Base-by-base conservation (phyloP, 257 asterid species). In the Buddleja alternifolia region DNA sequence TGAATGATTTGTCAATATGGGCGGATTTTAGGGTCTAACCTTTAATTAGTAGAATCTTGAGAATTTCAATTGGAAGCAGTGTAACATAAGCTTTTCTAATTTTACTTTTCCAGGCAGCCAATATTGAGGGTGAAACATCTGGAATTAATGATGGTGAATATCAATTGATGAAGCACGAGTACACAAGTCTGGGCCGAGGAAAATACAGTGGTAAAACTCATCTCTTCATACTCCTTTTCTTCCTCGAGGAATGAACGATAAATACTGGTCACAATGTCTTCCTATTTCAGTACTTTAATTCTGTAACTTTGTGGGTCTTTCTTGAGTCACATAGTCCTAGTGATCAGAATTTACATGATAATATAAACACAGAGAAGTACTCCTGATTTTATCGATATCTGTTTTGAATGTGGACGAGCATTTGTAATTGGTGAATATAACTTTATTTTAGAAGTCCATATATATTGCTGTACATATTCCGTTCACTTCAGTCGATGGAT, bases 131-230 rank as follows among this genome's bases (percentile, higher is more conserved):
- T 80, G 97, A 85, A 72, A 69, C 83, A 61, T 82, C 94, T 40
- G 93, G 97, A 54, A 71, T 85, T 73, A 88, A 83, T 73, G 91
- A 80, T 25, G 86, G 91, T 36, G 93, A 82, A 63, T 93, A 80
- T 81, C 97, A 82, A 71, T 70, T 83, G 81, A 78, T 87, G 86
- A 92, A 87, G 84, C 78, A 75, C 58, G 90, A 63, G 5, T 89
- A 77, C 77, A 70, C 83, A 72, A 84, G 75, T 80, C 67, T 86
- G 45, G 87, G 81, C 63, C 81, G 75, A 50, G 86, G 78, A 60
- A 93, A 93, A 75, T 88, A 81, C 77, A 67, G 76, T 51, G 98
- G 98, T 93, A 85, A 36, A 36, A 37, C 20, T 42, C 44, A 54
- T 20, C 50, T 75, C 72, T 60, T 68, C 45, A 36, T 20, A 16